Evolutionary conservation across 2,329 filamentous ascomycete genomes (phyloP).

Genomic region (Didymella exigua): DNA sequence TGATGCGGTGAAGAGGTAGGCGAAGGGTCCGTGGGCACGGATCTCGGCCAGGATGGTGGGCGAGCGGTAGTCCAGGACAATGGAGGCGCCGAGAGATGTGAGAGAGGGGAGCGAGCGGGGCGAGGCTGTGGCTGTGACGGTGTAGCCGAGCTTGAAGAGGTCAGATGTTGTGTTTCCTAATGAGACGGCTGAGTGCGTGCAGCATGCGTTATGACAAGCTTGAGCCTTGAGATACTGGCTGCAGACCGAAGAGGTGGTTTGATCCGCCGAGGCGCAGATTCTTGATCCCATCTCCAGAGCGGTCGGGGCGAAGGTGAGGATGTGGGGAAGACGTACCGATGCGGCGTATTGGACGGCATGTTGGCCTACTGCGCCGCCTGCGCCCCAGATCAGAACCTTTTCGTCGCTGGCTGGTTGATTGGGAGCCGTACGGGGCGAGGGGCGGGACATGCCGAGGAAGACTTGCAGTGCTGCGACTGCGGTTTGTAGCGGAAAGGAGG

Average conservation of each 20-base stretch:
- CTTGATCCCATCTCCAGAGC: too few relatives aligned
- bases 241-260: too few relatives aligned
- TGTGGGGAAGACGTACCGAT: background rate
- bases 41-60: background rate
- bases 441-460: background rate
- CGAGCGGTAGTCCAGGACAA: background rate
- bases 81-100: background rate
- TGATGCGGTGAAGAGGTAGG: background rate
- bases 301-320: too few relatives aligned
- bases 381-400: constrained; percentile 36
- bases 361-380: constrained; percentile 34
- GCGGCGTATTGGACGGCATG: constrained; percentile 35
- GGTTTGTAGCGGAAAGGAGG: background rate
- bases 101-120: background rate
- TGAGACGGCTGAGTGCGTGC: too few relatives aligned
- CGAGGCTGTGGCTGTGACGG: background rate
- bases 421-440: too few relatives aligned
- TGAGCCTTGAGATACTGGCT: too few relatives aligned
- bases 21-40: background rate
- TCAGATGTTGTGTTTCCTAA: too few relatives aligned
- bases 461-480: background rate
- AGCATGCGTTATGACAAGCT: too few relatives aligned
- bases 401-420: constrained; percentile 20
- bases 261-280: too few relatives aligned
- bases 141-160: too few relatives aligned